These are phyloP conservation scores for Candida sonorensis DNA, from an alignment of 805 yeast genomes.

Conservation along the genomic window DNA sequence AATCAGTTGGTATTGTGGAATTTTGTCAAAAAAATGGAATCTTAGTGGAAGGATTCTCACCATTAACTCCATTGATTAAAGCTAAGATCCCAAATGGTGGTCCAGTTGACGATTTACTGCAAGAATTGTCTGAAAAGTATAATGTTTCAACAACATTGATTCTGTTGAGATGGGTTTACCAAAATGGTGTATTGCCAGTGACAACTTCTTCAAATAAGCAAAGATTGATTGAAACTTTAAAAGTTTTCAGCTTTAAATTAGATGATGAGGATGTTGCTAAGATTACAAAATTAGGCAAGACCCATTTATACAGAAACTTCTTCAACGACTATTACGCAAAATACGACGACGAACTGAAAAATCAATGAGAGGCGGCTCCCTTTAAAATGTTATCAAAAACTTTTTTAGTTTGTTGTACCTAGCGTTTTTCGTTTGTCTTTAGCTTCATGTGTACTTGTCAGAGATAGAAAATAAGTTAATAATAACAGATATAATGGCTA, in stretches of 20 bases:
- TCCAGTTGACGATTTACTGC: conserved; percentile 29
- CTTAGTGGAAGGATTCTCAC: conserved; percentile 57
- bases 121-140: conserved; percentile 49
- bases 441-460: too few relatives aligned
- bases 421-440: too few relatives aligned
- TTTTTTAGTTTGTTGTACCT: conserved; percentile 2
- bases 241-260: conserved; percentile 49
- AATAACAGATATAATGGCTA: too few relatives aligned
- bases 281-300: conserved; percentile 35
- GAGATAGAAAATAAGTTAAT: too few relatives aligned
- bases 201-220: conserved; percentile 61
- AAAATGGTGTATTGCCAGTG: conserved; percentile 59
- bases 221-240: conserved; percentile 51
- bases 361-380: not conserved
- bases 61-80: conserved; percentile 55
- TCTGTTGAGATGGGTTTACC: conserved; percentile 63
- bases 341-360: conserved; percentile 7
- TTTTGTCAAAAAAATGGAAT: conserved; percentile 46
- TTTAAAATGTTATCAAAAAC: conserved; percentile 1
- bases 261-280: conserved; percentile 40
- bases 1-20: conserved; percentile 47
- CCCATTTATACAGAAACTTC: conserved; percentile 20
- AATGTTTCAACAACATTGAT: conserved; percentile 54
- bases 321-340: conserved; percentile 12
- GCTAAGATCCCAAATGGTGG: conserved; percentile 32